Evolutionary conservation across 176 grass and related monocot genomes (phyloP), one percentile per base, ranked within the genome.

Genomic region (Eleusine indica): DNA sequence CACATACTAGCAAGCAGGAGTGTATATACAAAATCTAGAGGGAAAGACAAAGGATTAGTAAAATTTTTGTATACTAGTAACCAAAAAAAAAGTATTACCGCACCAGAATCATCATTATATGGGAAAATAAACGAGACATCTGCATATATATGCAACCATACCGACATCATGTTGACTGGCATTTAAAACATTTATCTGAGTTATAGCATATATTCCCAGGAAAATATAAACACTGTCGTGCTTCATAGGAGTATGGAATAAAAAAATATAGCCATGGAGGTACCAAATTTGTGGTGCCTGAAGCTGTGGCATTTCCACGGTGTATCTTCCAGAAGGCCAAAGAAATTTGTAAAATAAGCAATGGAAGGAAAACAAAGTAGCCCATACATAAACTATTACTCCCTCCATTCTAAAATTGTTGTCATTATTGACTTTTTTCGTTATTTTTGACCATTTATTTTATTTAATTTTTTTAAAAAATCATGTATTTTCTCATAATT

Each of bases 21-120:
- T 58, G 39, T 53, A 19, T 66, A 42, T 53, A 47, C 9, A 38
- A 21, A 30, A 44, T 88, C 82, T 86, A 88, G 56, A 80, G 73
- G 70, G 35, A 25, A 67, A 29, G 15, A 25, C 13, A 78, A 44
- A 19, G 39, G 13, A 66, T 32, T 46, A 78, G 41, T 77, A 46
- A 35, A 46, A 78, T 21, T 63, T 29, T 3, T 29, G n/a, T 22
- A 25, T 47, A 73, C 68, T 76, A 74, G 15, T 6, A 6, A 67
- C 54, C 52, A 42, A 3, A 25, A 87, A 87, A 69, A 52, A n/a
- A 2, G 11, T 17, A 64, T 28, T 7, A 43, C 60, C 60, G 4
- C 5, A 37, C 68, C 18, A 5, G 1, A 53, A 69, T n/a, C 44
- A 15, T 37, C 17, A 5, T 51, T 3, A 51, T 13, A 51, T 16